phyloP scores from a whole-genome alignment of 371 early-diverging fungal genomes.

The Capniomyces stellatus region DNA sequence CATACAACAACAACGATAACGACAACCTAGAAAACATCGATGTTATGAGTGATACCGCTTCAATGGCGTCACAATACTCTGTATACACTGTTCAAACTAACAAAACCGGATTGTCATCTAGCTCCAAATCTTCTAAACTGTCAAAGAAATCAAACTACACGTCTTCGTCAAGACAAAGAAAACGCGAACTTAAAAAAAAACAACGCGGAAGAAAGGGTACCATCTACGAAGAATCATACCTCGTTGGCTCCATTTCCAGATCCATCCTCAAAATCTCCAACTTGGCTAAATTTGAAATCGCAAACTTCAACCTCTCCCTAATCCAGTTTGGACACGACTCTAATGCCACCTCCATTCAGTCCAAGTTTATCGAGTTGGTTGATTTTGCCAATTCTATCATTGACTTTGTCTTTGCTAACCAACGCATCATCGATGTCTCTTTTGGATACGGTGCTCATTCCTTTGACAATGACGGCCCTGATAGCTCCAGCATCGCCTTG shows the following conservation, averaged over 20 bases:
- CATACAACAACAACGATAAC: not conserved
- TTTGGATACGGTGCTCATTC: no score
- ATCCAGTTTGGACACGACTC: constrained; percentile 1
- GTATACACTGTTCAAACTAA: constrained; percentile 42
- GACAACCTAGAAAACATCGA: constrained; percentile 71
- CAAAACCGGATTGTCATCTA: constrained; percentile 31
- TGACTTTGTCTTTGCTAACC: constrained; percentile 14
- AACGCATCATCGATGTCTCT: constrained; percentile 4
- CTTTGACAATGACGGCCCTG: no score
- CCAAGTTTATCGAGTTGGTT: constrained; percentile 3
- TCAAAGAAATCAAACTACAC: not conserved
- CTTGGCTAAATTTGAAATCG: constrained; percentile 7
- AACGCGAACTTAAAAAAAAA: constrained; percentile 53
- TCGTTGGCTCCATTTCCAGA: constrained; percentile 39
- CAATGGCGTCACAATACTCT: constrained; percentile 74
- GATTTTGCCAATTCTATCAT: constrained; percentile 1
- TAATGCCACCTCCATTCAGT: constrained; percentile 8
- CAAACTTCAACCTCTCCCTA: constrained; percentile 4
- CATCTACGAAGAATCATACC: constrained; percentile 75
- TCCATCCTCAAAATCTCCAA: constrained; percentile 10
- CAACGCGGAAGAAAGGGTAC: constrained; percentile 73
- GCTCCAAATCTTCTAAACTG: constrained; percentile 14
- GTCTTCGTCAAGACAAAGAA: constrained; percentile 42
- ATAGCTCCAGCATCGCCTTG: no score
- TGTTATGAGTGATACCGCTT: constrained; percentile 79